Conservation (phyloP, 257 asterid species). For the Scutellaria baicalensis region DNA sequence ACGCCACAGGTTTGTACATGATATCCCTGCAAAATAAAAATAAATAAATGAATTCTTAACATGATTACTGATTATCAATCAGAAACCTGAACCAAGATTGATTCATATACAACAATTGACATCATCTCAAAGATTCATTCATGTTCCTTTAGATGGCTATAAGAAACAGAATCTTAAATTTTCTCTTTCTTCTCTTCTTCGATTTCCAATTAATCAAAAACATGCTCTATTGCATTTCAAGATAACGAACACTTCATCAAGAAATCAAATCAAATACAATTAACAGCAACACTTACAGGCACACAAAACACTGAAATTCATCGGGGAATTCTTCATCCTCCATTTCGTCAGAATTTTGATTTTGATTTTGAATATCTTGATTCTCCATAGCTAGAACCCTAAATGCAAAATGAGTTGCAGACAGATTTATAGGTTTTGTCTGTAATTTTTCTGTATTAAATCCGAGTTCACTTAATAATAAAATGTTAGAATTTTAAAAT, state of each 20-base stretch:
- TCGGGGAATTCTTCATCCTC: conserved; percentile 40
- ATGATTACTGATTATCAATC: background rate
- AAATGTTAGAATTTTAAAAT: too few relatives aligned
- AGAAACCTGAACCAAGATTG: background rate
- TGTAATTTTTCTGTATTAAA: too few relatives aligned
- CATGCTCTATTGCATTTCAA: background rate
- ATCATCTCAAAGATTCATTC: background rate
- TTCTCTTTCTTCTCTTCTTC: background rate
- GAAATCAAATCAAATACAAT: background rate
- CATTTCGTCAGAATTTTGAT: conserved; percentile 2
- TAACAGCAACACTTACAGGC: conserved; percentile 38
- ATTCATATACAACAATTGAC: background rate
- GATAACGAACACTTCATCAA: background rate
- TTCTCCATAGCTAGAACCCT: conserved; percentile 29
- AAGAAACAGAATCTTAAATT: background rate
- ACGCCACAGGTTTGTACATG: conserved; percentile 63
- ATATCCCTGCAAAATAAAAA: conserved; percentile 46
- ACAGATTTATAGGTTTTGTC: background rate
- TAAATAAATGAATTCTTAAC: background rate
- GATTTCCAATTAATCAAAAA: background rate
- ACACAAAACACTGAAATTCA: conserved; percentile 60
- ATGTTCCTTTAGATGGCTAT: background rate
- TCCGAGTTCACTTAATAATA: too few relatives aligned
- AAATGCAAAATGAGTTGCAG: background rate
- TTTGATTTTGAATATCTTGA: conserved; percentile 8